These are phyloP conservation scores for Podaxis sp. DNA, from an alignment of 768 basidiomycete species.

Conservation along the genomic window DNA sequence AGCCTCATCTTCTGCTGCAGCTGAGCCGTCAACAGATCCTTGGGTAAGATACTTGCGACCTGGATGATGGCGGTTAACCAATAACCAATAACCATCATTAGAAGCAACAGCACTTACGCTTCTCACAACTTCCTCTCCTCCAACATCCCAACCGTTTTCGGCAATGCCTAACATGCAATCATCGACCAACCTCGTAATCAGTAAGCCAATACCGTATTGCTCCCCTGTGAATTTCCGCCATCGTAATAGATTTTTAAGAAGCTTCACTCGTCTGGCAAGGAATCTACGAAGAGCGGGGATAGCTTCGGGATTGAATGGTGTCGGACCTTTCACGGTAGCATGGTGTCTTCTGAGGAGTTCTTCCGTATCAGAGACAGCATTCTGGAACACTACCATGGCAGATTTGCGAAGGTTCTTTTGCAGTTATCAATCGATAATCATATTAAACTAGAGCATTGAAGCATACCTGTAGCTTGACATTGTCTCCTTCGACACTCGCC, in stretches of 20 bases:
- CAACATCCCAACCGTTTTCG: constrained; percentile 82
- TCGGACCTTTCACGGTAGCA: constrained; percentile 27
- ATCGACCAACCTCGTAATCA: constrained; percentile 56
- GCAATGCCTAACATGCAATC: constrained; percentile 64
- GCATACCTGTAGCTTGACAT: constrained; percentile 62
- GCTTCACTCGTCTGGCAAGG: constrained; percentile 63
- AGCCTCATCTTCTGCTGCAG: constrained; percentile 22
- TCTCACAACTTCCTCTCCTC: constrained; percentile 63
- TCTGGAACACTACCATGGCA: constrained; percentile 49
- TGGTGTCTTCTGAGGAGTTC: constrained; percentile 48
- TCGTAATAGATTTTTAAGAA: constrained; percentile 67
- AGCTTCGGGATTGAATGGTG: constrained; percentile 74
- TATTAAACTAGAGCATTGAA: not conserved
- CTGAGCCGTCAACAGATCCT: constrained; percentile 28
- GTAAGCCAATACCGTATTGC: constrained; percentile 49
- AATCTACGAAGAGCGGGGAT: constrained; percentile 71
- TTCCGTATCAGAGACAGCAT: constrained; percentile 52
- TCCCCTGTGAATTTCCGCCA: constrained; percentile 78
- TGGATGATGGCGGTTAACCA: constrained; percentile 17
- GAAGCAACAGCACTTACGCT: constrained; percentile 43
- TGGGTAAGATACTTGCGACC: constrained; percentile 36
- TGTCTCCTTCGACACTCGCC: constrained; percentile 63
- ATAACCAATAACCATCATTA: constrained; percentile 19
- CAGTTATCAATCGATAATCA: not conserved
- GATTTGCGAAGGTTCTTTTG: constrained; percentile 58